These are phyloP conservation scores for Kandelia obovata DNA, from an alignment of 345 rosid genomes.

Conservation along the genomic window DNA sequence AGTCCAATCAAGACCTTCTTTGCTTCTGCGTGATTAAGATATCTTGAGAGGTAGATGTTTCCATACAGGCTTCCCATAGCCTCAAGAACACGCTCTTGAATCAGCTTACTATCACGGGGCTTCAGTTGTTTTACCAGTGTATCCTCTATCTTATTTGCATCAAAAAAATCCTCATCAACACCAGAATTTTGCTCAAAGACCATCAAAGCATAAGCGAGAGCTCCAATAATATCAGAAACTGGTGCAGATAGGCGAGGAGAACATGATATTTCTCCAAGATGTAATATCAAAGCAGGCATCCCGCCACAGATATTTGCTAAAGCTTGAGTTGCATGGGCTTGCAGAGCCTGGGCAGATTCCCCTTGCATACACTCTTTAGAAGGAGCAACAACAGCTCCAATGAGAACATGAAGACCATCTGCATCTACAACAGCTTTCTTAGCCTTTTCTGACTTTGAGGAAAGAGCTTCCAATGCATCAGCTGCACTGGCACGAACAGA, in stretches of 20 bases:
- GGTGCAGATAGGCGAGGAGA: constrained; percentile 73
- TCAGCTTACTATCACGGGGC: constrained; percentile 60
- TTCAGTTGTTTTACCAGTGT: constrained; percentile 53
- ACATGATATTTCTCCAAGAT: constrained; percentile 65
- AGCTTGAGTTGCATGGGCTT: constrained; percentile 63
- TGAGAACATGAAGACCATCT: constrained; percentile 60
- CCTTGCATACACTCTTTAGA: constrained; percentile 77
- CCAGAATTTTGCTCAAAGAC: constrained; percentile 47
- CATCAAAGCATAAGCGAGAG: constrained; percentile 81
- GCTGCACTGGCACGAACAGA: constrained; percentile 72
- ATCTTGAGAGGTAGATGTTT: constrained; percentile 48
- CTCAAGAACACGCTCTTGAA: constrained; percentile 83
- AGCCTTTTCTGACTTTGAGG: constrained; percentile 59
- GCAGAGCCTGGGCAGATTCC: constrained; percentile 52
- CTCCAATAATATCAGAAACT: constrained; percentile 71
- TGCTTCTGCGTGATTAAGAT: constrained; percentile 66
- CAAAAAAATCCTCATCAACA: constrained; percentile 52
- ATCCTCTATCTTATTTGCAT: constrained; percentile 55
- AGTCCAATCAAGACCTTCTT: constrained; percentile 77
- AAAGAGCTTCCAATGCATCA: constrained; percentile 76
- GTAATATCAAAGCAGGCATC: constrained; percentile 56
- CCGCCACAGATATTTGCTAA: constrained; percentile 79
- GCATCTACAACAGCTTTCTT: constrained; percentile 58
- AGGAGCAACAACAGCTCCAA: constrained; percentile 76
- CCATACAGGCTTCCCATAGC: constrained; percentile 91